Base-by-base conservation (phyloP, 139 green algal species). In the Deuterostichococcus epilithicus region DNA sequence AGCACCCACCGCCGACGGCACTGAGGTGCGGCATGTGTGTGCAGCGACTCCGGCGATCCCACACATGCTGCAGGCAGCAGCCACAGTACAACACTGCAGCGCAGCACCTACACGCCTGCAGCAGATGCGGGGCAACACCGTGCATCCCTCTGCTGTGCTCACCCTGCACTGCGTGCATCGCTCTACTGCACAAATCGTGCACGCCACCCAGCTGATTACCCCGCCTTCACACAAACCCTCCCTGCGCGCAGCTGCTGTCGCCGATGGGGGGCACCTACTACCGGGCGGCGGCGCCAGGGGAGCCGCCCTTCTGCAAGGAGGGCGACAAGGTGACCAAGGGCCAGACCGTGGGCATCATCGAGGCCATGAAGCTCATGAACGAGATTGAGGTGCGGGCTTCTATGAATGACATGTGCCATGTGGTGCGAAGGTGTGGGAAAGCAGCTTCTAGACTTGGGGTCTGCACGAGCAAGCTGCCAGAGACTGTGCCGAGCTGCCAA, bases 301-400 rank as follows among this genome's bases (percentile, higher is more conserved):
- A 98, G 86, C 85, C 95, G 3, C 28, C 80, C 3, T 98, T 98
- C 75, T 81, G 90, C 39, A 97, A 97, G 88, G 90, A 92, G 74
- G 95, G 95, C 13, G 95, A 98, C 87, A 85, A 70, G 36, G 94
- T 98, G 63, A 94, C 86, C 77, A 97, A 97, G 85, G 95, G 95
- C 26, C 94, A 98, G 85, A 92, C 87, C 20, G 86, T 98, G 30
- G 94, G 94, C 83, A 98, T 98, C 83, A 93, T 98, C 35, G 95
- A 98, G 88, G 95, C 93, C 33, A 98, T 98, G 94, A 97, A 98
- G 88, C 91, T 98, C 15, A 98, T 98, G 94, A 98, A 98, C 83
- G 94, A 98, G 84, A 97, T 98, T 73, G 94, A 98, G 92, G 86
- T 89, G 80, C 25, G 84, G 1, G 3, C 68, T 34, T 22, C 8